Evolutionary conservation across 495 filamentous ascomycete species (phyloP).

Genomic region (Aspergillus nanangensis): DNA sequence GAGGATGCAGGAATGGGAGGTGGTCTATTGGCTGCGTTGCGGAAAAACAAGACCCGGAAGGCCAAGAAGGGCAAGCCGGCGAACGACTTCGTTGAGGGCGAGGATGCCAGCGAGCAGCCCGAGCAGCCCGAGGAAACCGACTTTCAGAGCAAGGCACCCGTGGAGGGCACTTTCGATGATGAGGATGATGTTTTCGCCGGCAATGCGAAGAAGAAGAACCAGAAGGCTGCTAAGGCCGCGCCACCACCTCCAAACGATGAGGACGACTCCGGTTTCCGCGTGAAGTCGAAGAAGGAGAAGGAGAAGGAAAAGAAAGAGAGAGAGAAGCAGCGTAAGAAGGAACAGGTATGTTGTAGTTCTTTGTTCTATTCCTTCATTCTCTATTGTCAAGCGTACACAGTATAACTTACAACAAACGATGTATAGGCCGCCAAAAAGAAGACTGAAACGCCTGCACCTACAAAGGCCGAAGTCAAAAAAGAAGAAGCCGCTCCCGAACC

Average conservation of each 20-base stretch:
- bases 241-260: constrained; percentile 27
- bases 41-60: constrained; percentile 87
- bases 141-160: constrained; percentile 67
- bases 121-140: constrained; percentile 38
- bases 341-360: constrained; percentile 54
- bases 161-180: constrained; percentile 82
- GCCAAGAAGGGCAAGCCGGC: constrained; percentile 78
- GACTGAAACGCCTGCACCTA: constrained; percentile 24
- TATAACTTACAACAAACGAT: constrained; percentile 6
- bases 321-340: constrained; percentile 91
- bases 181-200: constrained; percentile 77
- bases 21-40: constrained; percentile 76
- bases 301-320: constrained; percentile 92
- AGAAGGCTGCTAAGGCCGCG: constrained; percentile 37
- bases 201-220: constrained; percentile 45
- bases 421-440: constrained; percentile 62
- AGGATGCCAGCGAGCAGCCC: constrained; percentile 50
- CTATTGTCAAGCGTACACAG: neutral
- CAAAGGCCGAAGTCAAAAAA: constrained; percentile 27
- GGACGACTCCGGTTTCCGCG: constrained; percentile 57
- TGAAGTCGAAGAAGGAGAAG: constrained; percentile 95
- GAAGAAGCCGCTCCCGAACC: constrained; percentile 28
- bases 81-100: constrained; percentile 72
- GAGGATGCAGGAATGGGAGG: constrained; percentile 52
- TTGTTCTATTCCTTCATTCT: constrained; percentile 1